These are phyloP conservation scores for Podaxis sp. DNA, from an alignment of 768 basidiomycete genomes.

Conservation along the genomic window DNA sequence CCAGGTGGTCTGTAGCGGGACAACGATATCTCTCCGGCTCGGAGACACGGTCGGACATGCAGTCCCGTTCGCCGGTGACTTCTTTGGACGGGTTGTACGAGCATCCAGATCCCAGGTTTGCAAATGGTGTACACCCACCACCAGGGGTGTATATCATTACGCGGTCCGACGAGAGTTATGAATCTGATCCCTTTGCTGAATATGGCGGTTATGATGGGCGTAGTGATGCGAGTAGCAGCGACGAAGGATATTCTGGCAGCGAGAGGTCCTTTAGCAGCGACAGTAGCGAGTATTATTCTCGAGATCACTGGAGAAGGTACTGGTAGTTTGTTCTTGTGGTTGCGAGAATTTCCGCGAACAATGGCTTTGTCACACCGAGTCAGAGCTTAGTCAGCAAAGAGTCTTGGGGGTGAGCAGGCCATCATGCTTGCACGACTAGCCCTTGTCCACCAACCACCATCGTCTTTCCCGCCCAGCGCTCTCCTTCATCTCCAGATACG, in stretches of 20 bases:
- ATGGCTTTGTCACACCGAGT: background rate
- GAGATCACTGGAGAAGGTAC: background rate
- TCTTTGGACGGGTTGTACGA: constrained; percentile 8
- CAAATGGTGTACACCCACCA: background rate
- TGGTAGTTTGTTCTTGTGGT: background rate
- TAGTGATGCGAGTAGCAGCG: background rate
- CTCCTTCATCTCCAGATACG: background rate
- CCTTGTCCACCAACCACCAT: constrained; percentile 5
- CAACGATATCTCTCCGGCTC: constrained; percentile 5
- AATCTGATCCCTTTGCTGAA: background rate
- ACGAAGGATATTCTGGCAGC: background rate
- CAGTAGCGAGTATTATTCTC: background rate
- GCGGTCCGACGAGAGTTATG: background rate
- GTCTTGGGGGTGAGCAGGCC: background rate
- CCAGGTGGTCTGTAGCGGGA: constrained; percentile 5
- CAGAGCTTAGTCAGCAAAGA: constrained; percentile 7
- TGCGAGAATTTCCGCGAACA: background rate
- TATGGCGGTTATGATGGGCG: background rate
- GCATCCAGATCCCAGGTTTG: constrained; percentile 3
- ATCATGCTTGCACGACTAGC: background rate
- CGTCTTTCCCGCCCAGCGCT: background rate
- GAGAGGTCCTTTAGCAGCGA: constrained; percentile 7
- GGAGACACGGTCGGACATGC: constrained; percentile 5
- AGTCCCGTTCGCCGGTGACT: background rate
- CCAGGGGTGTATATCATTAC: background rate